Evolutionary conservation across 768 basidiomycete genomes (phyloP).

Genomic region (Serendipita indica): DNA sequence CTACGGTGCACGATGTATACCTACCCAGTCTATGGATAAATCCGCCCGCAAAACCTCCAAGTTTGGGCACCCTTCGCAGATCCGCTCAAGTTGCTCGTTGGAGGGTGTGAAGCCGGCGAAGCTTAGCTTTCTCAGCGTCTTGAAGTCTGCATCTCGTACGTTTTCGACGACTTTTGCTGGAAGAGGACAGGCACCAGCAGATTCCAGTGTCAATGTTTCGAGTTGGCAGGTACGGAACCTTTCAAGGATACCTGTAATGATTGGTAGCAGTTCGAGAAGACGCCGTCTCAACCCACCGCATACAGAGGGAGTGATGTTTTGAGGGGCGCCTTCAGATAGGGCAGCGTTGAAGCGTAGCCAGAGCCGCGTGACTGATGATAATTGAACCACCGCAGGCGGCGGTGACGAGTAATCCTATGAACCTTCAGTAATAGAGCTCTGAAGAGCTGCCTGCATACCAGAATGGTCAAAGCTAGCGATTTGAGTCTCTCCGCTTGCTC

Average conservation of each 20-base stretch:
- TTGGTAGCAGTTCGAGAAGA: too few species aligned
- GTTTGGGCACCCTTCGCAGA: neutral
- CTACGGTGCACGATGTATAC: too few species aligned
- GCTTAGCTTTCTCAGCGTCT: neutral
- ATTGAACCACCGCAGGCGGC: too few species aligned
- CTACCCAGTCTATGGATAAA: too few species aligned
- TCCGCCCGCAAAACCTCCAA: neutral
- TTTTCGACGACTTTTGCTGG: neutral
- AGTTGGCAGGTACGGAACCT: neutral
- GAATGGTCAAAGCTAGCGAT: neutral
- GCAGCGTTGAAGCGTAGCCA: too few species aligned
- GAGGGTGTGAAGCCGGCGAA: neutral
- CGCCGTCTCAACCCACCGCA: too few species aligned
- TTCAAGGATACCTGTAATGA: neutral
- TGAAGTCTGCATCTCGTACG: neutral
- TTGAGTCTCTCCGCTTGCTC: neutral
- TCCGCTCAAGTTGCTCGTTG: neutral
- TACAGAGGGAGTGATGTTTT: too few species aligned
- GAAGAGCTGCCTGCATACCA: too few species aligned
- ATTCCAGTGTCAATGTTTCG: neutral
- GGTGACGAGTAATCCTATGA: too few species aligned
- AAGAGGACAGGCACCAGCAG: neutral
- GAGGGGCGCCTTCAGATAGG: too few species aligned
- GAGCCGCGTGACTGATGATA: too few species aligned
- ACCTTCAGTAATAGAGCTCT: too few species aligned